These are phyloP conservation scores for Ramaria sp. DNA, from an alignment of 768 basidiomycete genomes.

Conservation along the genomic window DNA sequence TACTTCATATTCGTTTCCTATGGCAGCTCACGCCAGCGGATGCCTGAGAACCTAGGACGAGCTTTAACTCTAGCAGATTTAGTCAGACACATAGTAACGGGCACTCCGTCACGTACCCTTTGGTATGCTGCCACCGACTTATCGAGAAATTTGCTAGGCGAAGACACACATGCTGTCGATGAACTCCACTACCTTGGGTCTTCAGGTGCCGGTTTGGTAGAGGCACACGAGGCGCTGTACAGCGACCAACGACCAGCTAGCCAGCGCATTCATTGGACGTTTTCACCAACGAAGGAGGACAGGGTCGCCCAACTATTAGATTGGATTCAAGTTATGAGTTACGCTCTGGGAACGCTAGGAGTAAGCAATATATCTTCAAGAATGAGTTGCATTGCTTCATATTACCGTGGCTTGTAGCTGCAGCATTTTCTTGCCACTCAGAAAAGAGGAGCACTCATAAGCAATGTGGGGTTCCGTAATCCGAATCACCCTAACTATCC, in stretches of 20 bases:
- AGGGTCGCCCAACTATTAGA: conserved; percentile 40
- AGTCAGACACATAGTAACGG: neutral
- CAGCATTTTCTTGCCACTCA: conserved; percentile 58
- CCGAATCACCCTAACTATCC: conserved; percentile 45
- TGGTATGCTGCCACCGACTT: conserved; percentile 40
- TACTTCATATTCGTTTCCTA: neutral
- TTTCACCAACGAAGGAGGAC: conserved; percentile 52
- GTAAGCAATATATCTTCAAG: conserved; percentile 27
- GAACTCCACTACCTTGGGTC: conserved; percentile 37
- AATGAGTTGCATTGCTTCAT: neutral
- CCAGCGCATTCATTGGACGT: conserved; percentile 60
- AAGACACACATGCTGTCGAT: neutral
- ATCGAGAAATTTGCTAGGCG: conserved; percentile 4
- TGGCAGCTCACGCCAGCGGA: conserved; percentile 1
- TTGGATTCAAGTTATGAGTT: conserved; percentile 50
- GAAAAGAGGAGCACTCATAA: conserved; percentile 64
- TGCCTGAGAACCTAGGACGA: neutral
- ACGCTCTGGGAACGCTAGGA: conserved; percentile 44
- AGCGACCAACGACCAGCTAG: conserved; percentile 39
- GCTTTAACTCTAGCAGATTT: conserved; percentile 5
- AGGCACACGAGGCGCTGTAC: conserved; percentile 46
- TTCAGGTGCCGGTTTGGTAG: conserved; percentile 38
- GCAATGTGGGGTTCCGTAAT: conserved; percentile 54
- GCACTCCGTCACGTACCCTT: conserved; percentile 48
- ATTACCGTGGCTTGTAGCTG: conserved; percentile 29